A percentile compares a stretch with the other conserved stretches of the same genome.
Evolutionary conservation across 768 basidiomycete species (phyloP).

Genomic region (Suillus clintonianus): DNA sequence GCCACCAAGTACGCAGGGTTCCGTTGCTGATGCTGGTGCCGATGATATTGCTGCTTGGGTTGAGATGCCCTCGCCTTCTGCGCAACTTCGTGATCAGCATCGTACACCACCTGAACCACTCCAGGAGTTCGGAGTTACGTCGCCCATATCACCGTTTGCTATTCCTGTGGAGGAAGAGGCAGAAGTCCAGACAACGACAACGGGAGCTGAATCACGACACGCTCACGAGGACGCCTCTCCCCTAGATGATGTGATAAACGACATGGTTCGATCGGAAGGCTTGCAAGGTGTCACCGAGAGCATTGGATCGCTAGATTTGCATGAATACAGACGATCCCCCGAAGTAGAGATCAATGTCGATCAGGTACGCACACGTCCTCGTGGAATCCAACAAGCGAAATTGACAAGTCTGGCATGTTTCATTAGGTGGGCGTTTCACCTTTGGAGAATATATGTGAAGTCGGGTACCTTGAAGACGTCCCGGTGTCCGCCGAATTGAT

Average conservation of each 20-base stretch:
- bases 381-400: neutral
- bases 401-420: neutral
- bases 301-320: neutral
- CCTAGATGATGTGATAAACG: neutral
- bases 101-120: neutral
- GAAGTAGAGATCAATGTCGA: neutral
- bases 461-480: neutral
- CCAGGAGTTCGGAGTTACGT: neutral
- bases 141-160: neutral
- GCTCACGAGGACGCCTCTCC: neutral
- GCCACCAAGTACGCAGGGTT: neutral
- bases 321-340: neutral
- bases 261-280: neutral
- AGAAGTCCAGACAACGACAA: neutral
- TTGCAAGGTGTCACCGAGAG: neutral
- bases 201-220: too few relatives aligned
- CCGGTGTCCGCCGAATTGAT: neutral
- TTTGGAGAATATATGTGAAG: neutral
- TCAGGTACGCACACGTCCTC: neutral
- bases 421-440: neutral
- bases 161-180: neutral
- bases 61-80: neutral
- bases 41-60: neutral
- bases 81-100: neutral
- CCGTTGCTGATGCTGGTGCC: neutral